These are phyloP conservation scores for Aristolochia fimbriata DNA, from an alignment of 164 flowering plant genomes.

Conservation along the genomic window DNA sequence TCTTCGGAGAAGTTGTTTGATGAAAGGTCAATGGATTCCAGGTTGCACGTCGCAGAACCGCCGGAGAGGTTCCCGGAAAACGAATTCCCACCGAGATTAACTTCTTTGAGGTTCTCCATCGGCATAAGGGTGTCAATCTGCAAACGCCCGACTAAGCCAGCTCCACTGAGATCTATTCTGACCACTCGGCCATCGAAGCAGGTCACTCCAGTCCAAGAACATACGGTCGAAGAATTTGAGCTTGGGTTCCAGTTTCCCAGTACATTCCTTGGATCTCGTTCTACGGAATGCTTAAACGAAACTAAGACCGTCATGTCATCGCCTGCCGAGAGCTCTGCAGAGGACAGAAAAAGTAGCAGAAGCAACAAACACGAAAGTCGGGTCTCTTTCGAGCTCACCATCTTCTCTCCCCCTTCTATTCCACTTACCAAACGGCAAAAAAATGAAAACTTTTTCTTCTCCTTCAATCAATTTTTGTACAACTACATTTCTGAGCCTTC, in stretches of 20 bases:
- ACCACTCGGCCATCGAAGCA: conserved; percentile 42
- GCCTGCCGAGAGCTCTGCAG: neutral
- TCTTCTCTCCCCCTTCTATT: neutral
- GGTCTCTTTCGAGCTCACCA: neutral
- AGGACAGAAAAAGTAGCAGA: neutral
- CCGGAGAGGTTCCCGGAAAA: conserved; percentile 42
- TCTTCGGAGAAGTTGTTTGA: conserved; percentile 41
- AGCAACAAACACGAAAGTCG: neutral
- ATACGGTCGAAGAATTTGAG: conserved; percentile 22
- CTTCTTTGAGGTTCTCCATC: conserved; percentile 24
- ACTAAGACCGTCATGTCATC: conserved; percentile 21
- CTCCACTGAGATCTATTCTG: conserved; percentile 38
- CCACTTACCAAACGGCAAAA: neutral
- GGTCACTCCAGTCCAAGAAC: conserved; percentile 57
- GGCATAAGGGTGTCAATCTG: conserved; percentile 31
- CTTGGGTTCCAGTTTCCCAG: conserved; percentile 30
- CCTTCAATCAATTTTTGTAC: neutral
- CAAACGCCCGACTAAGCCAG: conserved; percentile 37
- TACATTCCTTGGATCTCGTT: conserved; percentile 27
- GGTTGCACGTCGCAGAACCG: conserved; percentile 19
- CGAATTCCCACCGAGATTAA: conserved; percentile 35
- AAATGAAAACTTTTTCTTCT: neutral
- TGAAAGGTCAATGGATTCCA: conserved; percentile 49
- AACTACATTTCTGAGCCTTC: neutral
- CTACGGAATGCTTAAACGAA: conserved; percentile 27